phyloP scores from a whole-genome alignment of 179 eudicot genomes.

The Vitellaria paradoxa region DNA sequence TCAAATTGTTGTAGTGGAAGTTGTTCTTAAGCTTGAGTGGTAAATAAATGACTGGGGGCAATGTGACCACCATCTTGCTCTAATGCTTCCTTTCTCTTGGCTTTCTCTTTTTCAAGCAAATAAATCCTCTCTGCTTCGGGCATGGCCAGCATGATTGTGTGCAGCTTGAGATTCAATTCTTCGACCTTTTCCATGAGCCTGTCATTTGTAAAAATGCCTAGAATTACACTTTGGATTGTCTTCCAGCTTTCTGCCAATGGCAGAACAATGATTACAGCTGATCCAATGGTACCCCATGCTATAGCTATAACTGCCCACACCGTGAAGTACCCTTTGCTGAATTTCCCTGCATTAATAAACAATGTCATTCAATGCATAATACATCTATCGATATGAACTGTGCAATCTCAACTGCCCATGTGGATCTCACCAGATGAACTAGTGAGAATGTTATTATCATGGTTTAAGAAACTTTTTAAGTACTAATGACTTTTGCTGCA shows the following conservation, averaged over 20 bases:
- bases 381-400: too few species aligned
- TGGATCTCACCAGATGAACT: too few species aligned
- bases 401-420: too few species aligned
- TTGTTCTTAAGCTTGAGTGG: neutral
- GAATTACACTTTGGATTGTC: constrained; percentile 53
- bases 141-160: constrained; percentile 47
- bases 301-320: constrained; percentile 84
- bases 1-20: neutral
- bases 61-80: constrained; percentile 3
- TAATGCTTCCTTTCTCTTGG: constrained; percentile 43
- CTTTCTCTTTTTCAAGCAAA: constrained; percentile 62
- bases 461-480: neutral
- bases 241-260: constrained; percentile 86
- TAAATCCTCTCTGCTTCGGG: constrained; percentile 74
- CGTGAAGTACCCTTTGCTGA: constrained; percentile 74
- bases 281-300: constrained; percentile 92
- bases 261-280: constrained; percentile 69
- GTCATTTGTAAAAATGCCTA: constrained; percentile 78
- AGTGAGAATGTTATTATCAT: too few species aligned
- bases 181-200: constrained; percentile 61
- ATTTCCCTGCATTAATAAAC: constrained; percentile 51
- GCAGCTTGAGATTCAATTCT: constrained; percentile 54
- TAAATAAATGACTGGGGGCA: neutral
- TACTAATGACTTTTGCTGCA: neutral
- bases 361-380: neutral